Evolutionary conservation across 1,284 basidiomycete species (phyloP).

Genomic region (Inonotus hispidus): DNA sequence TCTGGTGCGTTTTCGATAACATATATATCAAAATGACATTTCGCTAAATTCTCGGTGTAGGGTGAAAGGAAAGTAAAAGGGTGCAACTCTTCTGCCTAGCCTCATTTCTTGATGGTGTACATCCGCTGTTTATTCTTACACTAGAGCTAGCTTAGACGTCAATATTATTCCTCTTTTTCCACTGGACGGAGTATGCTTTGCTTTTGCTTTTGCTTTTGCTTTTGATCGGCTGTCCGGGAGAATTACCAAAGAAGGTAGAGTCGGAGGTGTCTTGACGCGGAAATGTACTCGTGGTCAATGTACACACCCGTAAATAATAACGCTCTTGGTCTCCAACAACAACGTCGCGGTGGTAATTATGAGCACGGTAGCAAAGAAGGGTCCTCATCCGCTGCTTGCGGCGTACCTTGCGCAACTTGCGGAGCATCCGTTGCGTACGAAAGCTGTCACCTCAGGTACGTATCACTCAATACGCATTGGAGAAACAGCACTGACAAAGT

Average conservation of each 20-base stretch:
- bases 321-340: background rate
- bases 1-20: constrained; percentile 47
- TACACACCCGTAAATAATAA: background rate
- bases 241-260: background rate
- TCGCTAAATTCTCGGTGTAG: constrained; percentile 21
- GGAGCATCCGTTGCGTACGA: constrained; percentile 66
- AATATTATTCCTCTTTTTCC: no score
- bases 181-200: no score
- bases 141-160: no score
- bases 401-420: constrained; percentile 61
- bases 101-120: background rate
- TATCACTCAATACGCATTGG: constrained; percentile 13
- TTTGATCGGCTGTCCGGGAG: background rate
- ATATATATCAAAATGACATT: background rate
- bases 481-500: background rate
- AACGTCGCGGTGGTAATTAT: constrained; percentile 26
- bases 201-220: no score
- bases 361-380: constrained; percentile 28
- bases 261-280: background rate
- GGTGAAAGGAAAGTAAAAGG: constrained; percentile 28
- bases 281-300: background rate
- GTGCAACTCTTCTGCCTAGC: no score
- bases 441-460: constrained; percentile 63
- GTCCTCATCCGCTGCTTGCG: constrained; percentile 50
- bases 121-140: background rate